These are phyloP conservation scores for Fusarium humuli DNA, from an alignment of 2,329 filamentous ascomycete species.

Conservation along the genomic window DNA sequence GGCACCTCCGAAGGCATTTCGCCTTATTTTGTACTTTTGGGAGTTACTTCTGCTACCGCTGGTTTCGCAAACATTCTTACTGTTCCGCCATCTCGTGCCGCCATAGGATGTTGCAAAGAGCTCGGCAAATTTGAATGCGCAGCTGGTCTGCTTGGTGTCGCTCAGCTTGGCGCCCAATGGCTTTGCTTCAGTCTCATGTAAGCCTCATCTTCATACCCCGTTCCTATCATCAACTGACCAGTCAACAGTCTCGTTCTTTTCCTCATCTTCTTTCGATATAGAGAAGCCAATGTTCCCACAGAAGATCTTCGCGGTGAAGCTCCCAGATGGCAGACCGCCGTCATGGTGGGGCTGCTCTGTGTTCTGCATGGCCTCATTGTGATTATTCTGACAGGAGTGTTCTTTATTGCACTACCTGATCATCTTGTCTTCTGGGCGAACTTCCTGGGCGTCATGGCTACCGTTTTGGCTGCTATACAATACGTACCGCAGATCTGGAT, in stretches of 20 bases:
- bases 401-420: conserved; percentile 71
- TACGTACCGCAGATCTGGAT: conserved; percentile 97
- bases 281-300: conserved; percentile 62
- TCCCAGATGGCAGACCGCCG: conserved; percentile 81
- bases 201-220: conserved; percentile 49
- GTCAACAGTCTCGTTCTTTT: conserved; percentile 83
- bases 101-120: conserved; percentile 87
- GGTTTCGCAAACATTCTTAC: conserved; percentile 93
- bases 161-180: conserved; percentile 93
- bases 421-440: conserved; percentile 85
- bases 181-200: conserved; percentile 92
- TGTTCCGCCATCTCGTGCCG: conserved; percentile 82
- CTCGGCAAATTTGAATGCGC: conserved; percentile 85
- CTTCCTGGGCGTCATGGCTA: conserved; percentile 82
- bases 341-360: conserved; percentile 78
- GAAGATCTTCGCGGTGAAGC: conserved; percentile 63
- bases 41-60: conserved; percentile 87
- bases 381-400: conserved; percentile 74
- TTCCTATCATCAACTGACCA: conserved; percentile 39
- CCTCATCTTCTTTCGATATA: conserved; percentile 88
- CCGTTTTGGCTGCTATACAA: conserved; percentile 83
- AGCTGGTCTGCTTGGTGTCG: conserved; percentile 86
- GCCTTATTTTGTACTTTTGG: conserved; percentile 94
- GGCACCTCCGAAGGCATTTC: conserved; percentile 94
- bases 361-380: conserved; percentile 80